These are phyloP conservation scores for Hyphopichia burtonii DNA, from an alignment of 1,139 yeast species.

Conservation along the genomic window DNA sequence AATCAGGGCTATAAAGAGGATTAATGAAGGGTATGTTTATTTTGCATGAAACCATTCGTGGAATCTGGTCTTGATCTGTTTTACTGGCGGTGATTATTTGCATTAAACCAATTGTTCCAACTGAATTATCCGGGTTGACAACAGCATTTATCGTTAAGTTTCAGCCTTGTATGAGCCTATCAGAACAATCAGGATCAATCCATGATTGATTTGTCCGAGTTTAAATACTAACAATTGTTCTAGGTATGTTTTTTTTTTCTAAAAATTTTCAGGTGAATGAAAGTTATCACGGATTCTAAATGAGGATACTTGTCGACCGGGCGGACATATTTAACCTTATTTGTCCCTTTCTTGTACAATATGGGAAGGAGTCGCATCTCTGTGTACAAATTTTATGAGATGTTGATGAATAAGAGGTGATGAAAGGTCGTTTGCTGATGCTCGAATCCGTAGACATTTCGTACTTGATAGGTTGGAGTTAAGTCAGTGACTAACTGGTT, in stretches of 20 bases:
- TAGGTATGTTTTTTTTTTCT: slow-evolving; percentile 18
- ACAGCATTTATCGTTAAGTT: slow-evolving; percentile 73
- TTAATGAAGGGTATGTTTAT: slow-evolving; percentile 21
- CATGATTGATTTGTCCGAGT: background rate
- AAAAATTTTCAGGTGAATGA: background rate
- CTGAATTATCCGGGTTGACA: slow-evolving; percentile 75
- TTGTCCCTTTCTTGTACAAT: slow-evolving; percentile 51
- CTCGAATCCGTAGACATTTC: background rate
- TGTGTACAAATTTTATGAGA: slow-evolving; percentile 64
- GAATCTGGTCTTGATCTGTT: background rate
- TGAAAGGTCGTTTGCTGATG: slow-evolving; percentile 60
- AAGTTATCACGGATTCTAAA: slow-evolving; percentile 14
- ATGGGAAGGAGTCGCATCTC: slow-evolving; percentile 57
- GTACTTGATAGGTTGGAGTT: background rate
- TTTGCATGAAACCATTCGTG: no score
- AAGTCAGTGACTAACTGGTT: slow-evolving; percentile 11
- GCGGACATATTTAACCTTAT: slow-evolving; percentile 65
- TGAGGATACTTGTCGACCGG: slow-evolving; percentile 74
- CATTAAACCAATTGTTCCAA: slow-evolving; percentile 78
- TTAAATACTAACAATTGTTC: slow-evolving; percentile 16
- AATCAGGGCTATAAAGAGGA: slow-evolving; percentile 8
- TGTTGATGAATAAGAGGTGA: slow-evolving; percentile 57
- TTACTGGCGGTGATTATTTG: slow-evolving; percentile 64
- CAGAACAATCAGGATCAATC: background rate
- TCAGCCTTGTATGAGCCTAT: slow-evolving; percentile 81